phyloP scores from a whole-genome alignment of 1,284 basidiomycete genomes.

The Apiotrichum sp. region DNA sequence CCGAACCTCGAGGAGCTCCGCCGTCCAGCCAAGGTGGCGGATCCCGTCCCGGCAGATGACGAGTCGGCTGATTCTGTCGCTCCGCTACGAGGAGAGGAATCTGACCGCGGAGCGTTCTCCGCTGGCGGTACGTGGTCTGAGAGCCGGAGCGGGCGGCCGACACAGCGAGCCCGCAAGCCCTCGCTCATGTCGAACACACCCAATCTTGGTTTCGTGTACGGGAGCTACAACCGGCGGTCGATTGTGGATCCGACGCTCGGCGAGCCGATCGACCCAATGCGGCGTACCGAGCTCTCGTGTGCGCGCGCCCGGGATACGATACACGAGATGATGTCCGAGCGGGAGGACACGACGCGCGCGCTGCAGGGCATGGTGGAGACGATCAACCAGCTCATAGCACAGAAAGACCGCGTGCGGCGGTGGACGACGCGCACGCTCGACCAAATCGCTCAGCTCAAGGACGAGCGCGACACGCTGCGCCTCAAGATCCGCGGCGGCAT shows the following conservation, averaged over 20 bases:
- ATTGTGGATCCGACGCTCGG: conserved; percentile 26
- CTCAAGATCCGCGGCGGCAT: conserved; percentile 15
- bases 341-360: conserved; percentile 5
- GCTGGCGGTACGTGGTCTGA: background rate
- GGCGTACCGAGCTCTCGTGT: conserved; percentile 21
- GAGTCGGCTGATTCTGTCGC: conserved; percentile 7
- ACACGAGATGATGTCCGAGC: conserved; percentile 3
- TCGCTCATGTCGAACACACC: conserved; percentile 7
- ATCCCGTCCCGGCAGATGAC: background rate
- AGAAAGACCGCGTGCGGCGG: conserved; percentile 24
- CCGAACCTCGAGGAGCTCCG: conserved; percentile 15
- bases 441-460: conserved; percentile 4
- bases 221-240: conserved; percentile 26
- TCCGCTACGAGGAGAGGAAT: background rate
- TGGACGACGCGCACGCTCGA: conserved; percentile 24
- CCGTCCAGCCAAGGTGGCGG: background rate
- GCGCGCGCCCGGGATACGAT: conserved; percentile 9
- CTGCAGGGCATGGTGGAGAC: conserved; percentile 21
- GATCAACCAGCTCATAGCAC: conserved; percentile 22
- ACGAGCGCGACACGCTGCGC: conserved; percentile 3
- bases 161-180: background rate
- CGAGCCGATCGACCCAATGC: conserved; percentile 24
- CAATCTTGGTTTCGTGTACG: conserved; percentile 12
- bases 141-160: conserved; percentile 1
- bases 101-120: conserved; percentile 1